These are phyloP conservation scores for Scheffersomyces quercinus DNA, from an alignment of 1,139 yeast species.

Conservation along the genomic window DNA sequence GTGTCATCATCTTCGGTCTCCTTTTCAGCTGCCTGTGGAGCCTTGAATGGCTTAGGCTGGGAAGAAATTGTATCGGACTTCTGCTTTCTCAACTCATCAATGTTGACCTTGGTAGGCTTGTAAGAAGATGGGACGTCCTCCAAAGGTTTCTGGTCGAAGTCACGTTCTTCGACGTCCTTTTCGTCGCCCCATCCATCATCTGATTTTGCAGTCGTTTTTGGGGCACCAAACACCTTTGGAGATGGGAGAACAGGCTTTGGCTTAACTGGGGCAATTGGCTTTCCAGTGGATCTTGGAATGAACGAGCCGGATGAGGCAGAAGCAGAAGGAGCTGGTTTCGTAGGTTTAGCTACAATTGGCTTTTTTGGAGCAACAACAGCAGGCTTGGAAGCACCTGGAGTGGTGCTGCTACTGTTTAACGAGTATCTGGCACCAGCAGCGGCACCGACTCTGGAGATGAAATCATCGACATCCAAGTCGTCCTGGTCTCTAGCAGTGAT, in stretches of 20 bases:
- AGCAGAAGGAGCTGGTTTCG: constrained; percentile 22
- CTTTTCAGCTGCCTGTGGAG: constrained; percentile 22
- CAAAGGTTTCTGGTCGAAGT: constrained; percentile 62
- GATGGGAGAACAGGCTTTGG: constrained; percentile 22
- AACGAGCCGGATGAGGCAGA: constrained; percentile 26
- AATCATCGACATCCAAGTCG: constrained; percentile 79
- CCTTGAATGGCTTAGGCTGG: constrained; percentile 28
- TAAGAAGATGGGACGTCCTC: constrained; percentile 65
- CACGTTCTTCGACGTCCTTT: constrained; percentile 70
- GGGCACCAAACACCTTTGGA: constrained; percentile 16
- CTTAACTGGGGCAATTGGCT: constrained; percentile 29
- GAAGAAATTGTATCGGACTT: constrained; percentile 51
- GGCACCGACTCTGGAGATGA: constrained; percentile 74
- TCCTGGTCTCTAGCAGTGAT: constrained; percentile 94
- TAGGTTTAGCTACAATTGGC: constrained; percentile 21
- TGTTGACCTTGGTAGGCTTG: constrained; percentile 59
- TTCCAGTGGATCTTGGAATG: constrained; percentile 42
- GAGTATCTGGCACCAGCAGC: constrained; percentile 97
- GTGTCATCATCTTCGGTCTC: constrained; percentile 25
- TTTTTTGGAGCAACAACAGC: constrained; percentile 11
- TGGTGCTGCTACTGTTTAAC: constrained; percentile 39
- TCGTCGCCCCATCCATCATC: constrained; percentile 67
- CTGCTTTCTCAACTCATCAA: constrained; percentile 44
- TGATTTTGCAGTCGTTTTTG: constrained; percentile 27
- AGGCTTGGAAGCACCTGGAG: constrained; percentile 5